A percentile compares a stretch with the other conserved stretches of the same genome.
Conservation (phyloP, 768 basidiomycete species). For the Leccinum pellstonianum region DNA sequence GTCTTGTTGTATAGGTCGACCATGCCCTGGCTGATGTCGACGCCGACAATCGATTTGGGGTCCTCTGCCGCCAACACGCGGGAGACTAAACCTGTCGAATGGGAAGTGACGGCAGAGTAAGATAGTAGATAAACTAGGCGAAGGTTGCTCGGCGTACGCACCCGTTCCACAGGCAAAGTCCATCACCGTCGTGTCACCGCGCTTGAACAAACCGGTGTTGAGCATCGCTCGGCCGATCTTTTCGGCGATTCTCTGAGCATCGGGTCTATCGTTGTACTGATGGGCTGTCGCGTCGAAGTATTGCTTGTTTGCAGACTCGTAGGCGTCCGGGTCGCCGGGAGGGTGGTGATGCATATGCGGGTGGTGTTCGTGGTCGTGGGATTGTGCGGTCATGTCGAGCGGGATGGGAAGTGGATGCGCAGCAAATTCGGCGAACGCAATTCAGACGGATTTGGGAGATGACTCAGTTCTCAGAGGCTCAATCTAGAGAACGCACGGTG, state of each 20-base stretch:
- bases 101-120: background rate
- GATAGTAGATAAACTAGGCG: background rate
- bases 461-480: background rate
- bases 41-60: conserved; percentile 63
- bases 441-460: background rate
- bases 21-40: conserved; percentile 72
- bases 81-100: conserved; percentile 55
- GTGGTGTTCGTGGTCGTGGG: background rate
- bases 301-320: conserved; percentile 26
- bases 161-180: conserved; percentile 79
- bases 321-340: background rate
- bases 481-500: too few species aligned
- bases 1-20: conserved; percentile 65
- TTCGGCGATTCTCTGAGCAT: conserved; percentile 21
- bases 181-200: conserved; percentile 55
- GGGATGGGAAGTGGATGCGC: background rate
- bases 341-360: background rate
- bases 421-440: background rate
- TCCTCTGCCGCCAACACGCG: conserved; percentile 58
- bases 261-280: conserved; percentile 26
- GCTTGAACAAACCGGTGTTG: conserved; percentile 48
- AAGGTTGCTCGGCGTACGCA: conserved; percentile 16
- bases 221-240: conserved; percentile 29
- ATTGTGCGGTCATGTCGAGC: background rate
- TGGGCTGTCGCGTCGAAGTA: conserved; percentile 28